Evolutionary conservation across 306 rosid species (phyloP).

Genomic region (Vigna reflexopilosa): DNA sequence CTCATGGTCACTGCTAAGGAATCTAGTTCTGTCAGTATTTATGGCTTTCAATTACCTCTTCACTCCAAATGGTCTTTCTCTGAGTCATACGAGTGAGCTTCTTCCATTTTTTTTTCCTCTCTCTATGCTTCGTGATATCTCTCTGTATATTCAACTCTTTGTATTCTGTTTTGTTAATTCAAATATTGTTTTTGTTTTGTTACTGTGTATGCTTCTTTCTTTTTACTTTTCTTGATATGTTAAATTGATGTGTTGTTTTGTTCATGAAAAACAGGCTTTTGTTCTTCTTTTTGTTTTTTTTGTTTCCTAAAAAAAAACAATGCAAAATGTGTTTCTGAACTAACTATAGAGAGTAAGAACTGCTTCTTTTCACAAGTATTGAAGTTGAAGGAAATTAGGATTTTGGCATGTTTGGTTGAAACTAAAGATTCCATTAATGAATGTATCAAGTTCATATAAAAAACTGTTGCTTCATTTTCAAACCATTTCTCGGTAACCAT

Average conservation of each 20-base stretch:
- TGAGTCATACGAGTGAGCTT: constrained; percentile 69
- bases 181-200: too few relatives aligned
- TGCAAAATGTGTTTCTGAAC: constrained; percentile 38
- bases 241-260: not conserved
- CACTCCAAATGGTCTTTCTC: constrained; percentile 87
- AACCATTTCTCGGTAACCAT: constrained; percentile 27
- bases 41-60: constrained; percentile 69
- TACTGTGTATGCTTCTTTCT: not conserved
- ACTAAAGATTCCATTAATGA: too few relatives aligned
- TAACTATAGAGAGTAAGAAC: not conserved
- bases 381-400: constrained; percentile 1
- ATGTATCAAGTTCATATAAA: not conserved
- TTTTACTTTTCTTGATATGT: not conserved
- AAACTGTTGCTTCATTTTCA: not conserved
- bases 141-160: not conserved
- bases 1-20: constrained; percentile 82
- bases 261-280: not conserved
- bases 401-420: not conserved
- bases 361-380: not conserved
- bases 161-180: not conserved
- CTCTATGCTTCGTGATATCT: constrained; percentile 6
- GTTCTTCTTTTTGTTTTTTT: not conserved
- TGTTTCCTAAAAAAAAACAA: not conserved
- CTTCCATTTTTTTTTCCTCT: not conserved
- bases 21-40: constrained; percentile 58